A percentile compares a stretch with the other conserved stretches of the same genome.
phyloP scores from a whole-genome alignment of 768 basidiomycete species.

The Imleria badia region DNA sequence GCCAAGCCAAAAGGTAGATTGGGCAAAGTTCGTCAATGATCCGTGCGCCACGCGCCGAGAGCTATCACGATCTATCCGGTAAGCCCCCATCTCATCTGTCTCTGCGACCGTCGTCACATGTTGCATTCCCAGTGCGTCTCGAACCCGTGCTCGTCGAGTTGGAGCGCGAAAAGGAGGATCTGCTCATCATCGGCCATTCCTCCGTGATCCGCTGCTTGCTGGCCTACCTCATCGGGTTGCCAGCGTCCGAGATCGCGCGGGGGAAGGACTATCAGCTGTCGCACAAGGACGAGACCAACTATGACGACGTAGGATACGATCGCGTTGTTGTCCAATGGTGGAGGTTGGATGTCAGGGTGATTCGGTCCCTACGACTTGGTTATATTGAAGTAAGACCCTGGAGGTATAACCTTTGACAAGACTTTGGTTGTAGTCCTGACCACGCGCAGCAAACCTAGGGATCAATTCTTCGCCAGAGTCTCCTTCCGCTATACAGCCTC shows the following conservation, averaged over 20 bases:
- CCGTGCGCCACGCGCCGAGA: slow-evolving; percentile 91
- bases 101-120: not conserved
- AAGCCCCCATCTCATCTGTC: slow-evolving; percentile 18
- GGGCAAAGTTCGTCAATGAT: slow-evolving; percentile 91
- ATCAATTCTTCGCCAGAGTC: no score
- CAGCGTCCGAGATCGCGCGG: slow-evolving; percentile 92
- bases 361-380: no score
- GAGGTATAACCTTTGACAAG: no score
- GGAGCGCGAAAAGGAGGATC: slow-evolving; percentile 90
- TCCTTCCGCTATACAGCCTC: no score
- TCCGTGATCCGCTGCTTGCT: slow-evolving; percentile 96
- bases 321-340: slow-evolving; percentile 23
- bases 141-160: slow-evolving; percentile 92
- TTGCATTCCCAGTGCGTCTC: slow-evolving; percentile 65
- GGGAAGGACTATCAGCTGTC: slow-evolving; percentile 45
- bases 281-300: slow-evolving; percentile 67
- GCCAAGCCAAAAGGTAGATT: slow-evolving; percentile 85
- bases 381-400: no score
- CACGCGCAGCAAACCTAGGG: no score
- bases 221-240: slow-evolving; percentile 89
- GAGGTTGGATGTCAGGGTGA: no score
- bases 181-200: slow-evolving; percentile 95
- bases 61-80: slow-evolving; percentile 95
- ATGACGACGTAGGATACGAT: slow-evolving; percentile 32
- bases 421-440: no score